Evolutionary conservation across 371 early-diverging fungal species (phyloP).

Genomic region (Furculomyces boomerangus): DNA sequence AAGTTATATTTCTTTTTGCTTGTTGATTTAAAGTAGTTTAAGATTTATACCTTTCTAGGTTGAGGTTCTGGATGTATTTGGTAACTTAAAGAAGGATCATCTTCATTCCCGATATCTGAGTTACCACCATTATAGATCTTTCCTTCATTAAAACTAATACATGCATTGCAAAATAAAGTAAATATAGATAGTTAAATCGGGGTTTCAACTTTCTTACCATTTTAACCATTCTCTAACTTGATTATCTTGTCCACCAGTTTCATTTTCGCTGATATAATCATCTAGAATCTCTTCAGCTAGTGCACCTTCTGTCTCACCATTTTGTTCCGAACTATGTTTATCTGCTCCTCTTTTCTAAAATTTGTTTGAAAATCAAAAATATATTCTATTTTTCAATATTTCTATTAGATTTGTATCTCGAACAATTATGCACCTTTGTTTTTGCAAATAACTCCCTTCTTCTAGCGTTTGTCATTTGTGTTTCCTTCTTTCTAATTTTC

Average conservation of each 20-base stretch:
- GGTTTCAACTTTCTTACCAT: background rate
- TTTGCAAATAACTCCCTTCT: background rate
- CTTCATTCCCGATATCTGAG: background rate
- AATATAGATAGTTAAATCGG: background rate
- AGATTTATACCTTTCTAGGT: background rate
- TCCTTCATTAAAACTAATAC: background rate
- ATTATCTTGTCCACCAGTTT: conserved; percentile 10
- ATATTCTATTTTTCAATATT: too few relatives aligned
- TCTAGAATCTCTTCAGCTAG: background rate
- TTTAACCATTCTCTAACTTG: background rate
- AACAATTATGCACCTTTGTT: conserved; percentile 1
- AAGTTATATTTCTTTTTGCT: too few relatives aligned
- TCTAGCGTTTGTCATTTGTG: background rate
- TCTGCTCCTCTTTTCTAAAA: too few relatives aligned
- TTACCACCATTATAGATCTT: background rate
- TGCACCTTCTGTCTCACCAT: background rate
- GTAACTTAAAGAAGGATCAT: background rate
- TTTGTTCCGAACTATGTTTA: background rate
- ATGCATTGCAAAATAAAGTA: background rate
- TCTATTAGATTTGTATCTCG: too few relatives aligned
- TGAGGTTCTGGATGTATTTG: background rate
- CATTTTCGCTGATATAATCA: conserved; percentile 4
- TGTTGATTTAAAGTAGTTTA: background rate
- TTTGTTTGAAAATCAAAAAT: too few relatives aligned
- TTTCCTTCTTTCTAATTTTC: conserved; percentile 5